Evolutionary conservation across 176 grass and related monocot genomes (phyloP).

Genomic region (Oryza nivara): DNA sequence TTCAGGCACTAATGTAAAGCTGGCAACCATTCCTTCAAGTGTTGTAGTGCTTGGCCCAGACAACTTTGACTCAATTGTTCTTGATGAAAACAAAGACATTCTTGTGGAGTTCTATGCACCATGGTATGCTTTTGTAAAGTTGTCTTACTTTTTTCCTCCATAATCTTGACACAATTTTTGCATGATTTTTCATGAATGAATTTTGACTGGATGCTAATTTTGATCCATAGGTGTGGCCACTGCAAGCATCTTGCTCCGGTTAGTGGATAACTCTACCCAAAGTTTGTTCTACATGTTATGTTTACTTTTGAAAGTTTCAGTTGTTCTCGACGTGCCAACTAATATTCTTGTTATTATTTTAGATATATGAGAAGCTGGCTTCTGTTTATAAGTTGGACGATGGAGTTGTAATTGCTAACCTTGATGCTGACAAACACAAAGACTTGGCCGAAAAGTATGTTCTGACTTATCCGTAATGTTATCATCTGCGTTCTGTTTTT

Average conservation of each 20-base stretch:
- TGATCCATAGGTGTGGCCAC: constrained; percentile 77
- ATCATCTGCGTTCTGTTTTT: constrained; percentile 14
- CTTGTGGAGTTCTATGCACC: constrained; percentile 97
- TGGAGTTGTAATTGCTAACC: constrained; percentile 77
- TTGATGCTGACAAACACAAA: constrained; percentile 84
- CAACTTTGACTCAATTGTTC: constrained; percentile 70
- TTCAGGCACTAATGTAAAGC: constrained; percentile 77
- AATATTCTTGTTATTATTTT: constrained; percentile 31
- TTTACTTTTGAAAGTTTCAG: neutral
- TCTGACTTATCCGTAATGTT: neutral
- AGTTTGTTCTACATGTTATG: neutral
- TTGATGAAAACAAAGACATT: constrained; percentile 82
- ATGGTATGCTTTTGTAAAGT: constrained; percentile 56
- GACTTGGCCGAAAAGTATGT: constrained; percentile 79
- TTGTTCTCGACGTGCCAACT: constrained; percentile 13
- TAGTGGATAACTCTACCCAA: constrained; percentile 45
- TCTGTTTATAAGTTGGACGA: constrained; percentile 76
- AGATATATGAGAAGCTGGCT: constrained; percentile 84
- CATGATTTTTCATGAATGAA: neutral
- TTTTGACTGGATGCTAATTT: neutral
- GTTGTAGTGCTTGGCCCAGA: constrained; percentile 66
- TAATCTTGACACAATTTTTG: constrained; percentile 13
- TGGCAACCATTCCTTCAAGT: constrained; percentile 67
- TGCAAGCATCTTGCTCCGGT: constrained; percentile 95
- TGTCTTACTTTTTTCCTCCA: neutral